Base-by-base conservation (phyloP, 1,284 basidiomycete genomes). In the Leccinum griseonigrum region DNA sequence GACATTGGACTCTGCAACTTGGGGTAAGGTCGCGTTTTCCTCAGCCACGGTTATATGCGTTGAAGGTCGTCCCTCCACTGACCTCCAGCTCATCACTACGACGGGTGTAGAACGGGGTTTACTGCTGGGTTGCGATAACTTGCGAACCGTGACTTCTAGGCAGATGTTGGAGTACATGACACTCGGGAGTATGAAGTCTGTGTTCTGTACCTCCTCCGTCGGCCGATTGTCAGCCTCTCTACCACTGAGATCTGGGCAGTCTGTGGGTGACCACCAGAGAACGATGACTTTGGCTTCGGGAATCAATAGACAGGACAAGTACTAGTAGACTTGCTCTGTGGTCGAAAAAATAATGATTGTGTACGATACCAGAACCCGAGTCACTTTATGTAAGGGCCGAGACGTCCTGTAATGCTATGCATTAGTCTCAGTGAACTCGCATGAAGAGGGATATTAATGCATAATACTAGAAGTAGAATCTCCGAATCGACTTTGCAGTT, bases 51-150 rank as follows among this genome's bases (percentile, higher is more conserved):
- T 89, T 84, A 72, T 97, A 98, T 67, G 98, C 92, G 71, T 95
- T 92, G 62, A 99, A 79, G 31, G 92, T 92, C 1, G 93, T 84
- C 3, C 94, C 94, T 0, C 93, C 90, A 63, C 90, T 93, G 3
- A 97, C 97, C 77, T 99, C 97, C 70, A 98, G 84, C 73, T 99
- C 64, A 99, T 28, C 28, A 28, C 94, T 60, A 95, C 82, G 14
- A 96, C 87, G 96, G 96, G 71, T 98, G 97, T 11, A 99, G 80
- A 8, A 99, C 92, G 0, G 97, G 89, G 72, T 99, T 91, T 64
- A 99, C 91, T 0, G 97, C 96, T 13, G 99, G 83, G 75, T 98
- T 97, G 32, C 92, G 86, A 8, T 13, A 99, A 82, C 75, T 98
- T 97, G 32, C 92, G 86, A 8, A 99, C 82, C 7, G 90, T 88